A percentile compares a stretch with the other conserved stretches of the same genome.
Evolutionary conservation across 106 monocot genomes (phyloP).

Genomic region (Triglochin maritima): DNA sequence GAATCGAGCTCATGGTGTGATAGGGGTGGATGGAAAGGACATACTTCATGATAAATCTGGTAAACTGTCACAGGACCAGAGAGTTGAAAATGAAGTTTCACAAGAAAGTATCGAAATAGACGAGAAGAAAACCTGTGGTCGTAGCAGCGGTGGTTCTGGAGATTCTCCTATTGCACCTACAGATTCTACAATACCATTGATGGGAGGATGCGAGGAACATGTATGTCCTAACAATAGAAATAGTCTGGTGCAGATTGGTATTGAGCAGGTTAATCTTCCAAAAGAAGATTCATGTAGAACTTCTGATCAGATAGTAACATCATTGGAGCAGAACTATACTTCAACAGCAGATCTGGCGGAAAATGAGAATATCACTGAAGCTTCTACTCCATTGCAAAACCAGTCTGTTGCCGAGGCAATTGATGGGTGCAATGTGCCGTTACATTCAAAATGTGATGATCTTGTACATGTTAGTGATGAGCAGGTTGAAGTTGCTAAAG

Average conservation of each 20-base stretch:
- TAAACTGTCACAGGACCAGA: slow-evolving; percentile 5
- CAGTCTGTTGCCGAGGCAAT: no score
- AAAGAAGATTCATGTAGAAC: not conserved
- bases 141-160: not conserved
- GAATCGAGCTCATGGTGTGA: no score
- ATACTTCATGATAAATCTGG: not conserved
- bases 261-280: slow-evolving; percentile 32
- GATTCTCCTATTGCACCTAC: slow-evolving; percentile 12
- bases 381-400: no score
- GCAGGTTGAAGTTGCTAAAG: no score
- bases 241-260: slow-evolving; percentile 41
- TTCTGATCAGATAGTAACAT: no score
- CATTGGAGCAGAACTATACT: no score
- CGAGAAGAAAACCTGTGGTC: not conserved
- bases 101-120: slow-evolving; percentile 5
- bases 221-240: slow-evolving; percentile 34
- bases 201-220: slow-evolving; percentile 18
- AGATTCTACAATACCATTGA: slow-evolving; percentile 12
- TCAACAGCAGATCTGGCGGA: no score
- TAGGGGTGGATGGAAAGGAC: not conserved
- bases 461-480: no score
- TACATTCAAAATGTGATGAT: no score
- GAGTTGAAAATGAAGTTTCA: not conserved
- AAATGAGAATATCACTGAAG: no score
- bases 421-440: no score